Base-by-base conservation (phyloP, 31 red algal species). In the Asparagopsis taxiformis region DNA sequence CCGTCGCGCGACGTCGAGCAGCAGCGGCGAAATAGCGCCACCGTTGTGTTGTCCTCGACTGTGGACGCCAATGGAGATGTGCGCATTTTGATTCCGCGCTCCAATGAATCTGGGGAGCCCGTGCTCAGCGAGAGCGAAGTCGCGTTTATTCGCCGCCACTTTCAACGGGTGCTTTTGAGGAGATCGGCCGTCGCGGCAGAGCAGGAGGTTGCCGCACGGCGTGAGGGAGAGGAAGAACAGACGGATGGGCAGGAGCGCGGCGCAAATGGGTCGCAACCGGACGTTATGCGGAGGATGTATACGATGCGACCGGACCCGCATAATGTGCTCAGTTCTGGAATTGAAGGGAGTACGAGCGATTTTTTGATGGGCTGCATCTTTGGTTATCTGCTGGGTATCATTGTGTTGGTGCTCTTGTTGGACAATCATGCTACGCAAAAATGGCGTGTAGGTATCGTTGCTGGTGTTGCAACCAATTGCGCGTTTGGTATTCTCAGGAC, bases 341-440 rank as follows among this genome's bases (percentile, higher is more conserved):
- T 59, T 15, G 75, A 80, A 57, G 75, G 75, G 5, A 58, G 54
- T 6, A 80, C 66, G 34, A 56, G 29, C 7, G 75, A 80, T 41
- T 80, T 80, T 80, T 41, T 80, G 1, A 57, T 80, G 75, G 75
- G 75, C 10, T 80, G 75, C 29, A 68, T 80, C 31, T 68, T 67
- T 35, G 75, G 75, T 54, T 80, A 80, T 34, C 32, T 80, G 50
- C 51, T 80, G 15, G 75, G 75, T 33, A 59, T 80, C 31, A 67
- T 80, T 17, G 63, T 68, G n/a, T 62, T 80, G 2, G 75, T 68
- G 17, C 62, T 80, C 1, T 44, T 80, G 21, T 34, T 80, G 24
- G 75, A 80, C 20, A 67, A 41, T 32, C 66, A 65, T 44, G 63
- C 63, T 62, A 80, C 62, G 22, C 44, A 62, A 1, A 24, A 62